Evolutionary conservation across 768 basidiomycete genomes (phyloP).

Genomic region (Auricularia cornea): DNA sequence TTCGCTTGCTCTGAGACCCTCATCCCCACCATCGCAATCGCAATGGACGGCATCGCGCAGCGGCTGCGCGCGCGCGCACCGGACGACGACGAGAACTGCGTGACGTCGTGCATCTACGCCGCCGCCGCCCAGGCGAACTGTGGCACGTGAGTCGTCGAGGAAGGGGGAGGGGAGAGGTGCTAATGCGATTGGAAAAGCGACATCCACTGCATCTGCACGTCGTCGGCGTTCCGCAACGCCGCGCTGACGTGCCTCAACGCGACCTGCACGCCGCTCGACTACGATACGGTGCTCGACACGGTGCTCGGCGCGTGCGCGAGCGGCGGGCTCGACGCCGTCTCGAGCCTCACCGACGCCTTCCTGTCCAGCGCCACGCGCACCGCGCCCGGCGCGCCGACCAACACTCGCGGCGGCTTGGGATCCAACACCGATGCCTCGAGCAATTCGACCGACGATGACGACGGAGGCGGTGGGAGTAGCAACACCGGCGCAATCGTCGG

Average conservation of each 20-base stretch:
- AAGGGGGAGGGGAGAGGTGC: too few species aligned
- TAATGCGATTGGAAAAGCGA: neutral
- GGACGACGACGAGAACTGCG: too few species aligned
- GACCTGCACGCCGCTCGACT: neutral
- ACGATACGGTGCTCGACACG: neutral
- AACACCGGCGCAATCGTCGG: neutral
- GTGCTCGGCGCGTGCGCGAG: neutral
- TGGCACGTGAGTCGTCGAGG: too few species aligned
- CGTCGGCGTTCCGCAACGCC: neutral
- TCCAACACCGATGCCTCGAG: neutral
- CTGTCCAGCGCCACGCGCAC: neutral
- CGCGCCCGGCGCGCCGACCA: too few species aligned
- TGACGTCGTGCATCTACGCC: too few species aligned
- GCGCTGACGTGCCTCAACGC: neutral
- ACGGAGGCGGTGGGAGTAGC: neutral
- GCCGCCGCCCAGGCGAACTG: too few species aligned
- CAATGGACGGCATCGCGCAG: too few species aligned
- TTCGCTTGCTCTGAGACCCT: too few species aligned
- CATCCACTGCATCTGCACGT: neutral
- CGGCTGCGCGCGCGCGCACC: too few species aligned
- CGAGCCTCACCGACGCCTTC: neutral
- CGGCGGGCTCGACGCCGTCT: neutral
- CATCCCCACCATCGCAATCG: too few species aligned
- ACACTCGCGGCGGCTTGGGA: neutral
- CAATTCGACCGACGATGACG: neutral